Percentiles rank a stretch among this genome's conserved stretches.
Conservation (phyloP, 23 red algal genomes). For the Gracilaria gracilis region DNA sequence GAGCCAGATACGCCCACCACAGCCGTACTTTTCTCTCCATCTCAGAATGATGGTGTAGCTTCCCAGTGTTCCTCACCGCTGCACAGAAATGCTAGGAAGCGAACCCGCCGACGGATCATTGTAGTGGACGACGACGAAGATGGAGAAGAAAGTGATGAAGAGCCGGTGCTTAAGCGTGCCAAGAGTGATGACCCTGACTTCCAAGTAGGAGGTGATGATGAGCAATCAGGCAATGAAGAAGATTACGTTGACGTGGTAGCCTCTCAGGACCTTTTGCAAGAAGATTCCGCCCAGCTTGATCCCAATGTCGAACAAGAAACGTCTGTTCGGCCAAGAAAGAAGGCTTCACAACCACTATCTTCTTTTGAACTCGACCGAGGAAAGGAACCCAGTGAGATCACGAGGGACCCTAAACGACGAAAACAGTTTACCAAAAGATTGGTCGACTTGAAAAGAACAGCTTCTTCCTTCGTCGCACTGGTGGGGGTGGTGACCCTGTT, state of each 20-base stretch:
- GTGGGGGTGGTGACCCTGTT: slow-evolving; percentile 8
- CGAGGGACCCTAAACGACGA: slow-evolving; percentile 52
- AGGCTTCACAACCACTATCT: slow-evolving; percentile 3
- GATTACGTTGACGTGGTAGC: slow-evolving; percentile 7
- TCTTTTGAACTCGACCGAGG: not conserved
- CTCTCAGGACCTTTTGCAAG: slow-evolving; percentile 38
- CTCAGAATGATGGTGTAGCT: slow-evolving; percentile 8
- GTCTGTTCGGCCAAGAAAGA: not conserved
- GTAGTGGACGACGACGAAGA: slow-evolving; percentile 25
- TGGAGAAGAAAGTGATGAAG: slow-evolving; percentile 22
- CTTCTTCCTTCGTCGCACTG: slow-evolving; percentile 57
- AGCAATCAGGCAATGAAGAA: slow-evolving; percentile 29
- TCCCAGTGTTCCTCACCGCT: not conserved
- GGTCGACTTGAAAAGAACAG: slow-evolving; percentile 65
- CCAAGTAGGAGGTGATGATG: slow-evolving; percentile 9
- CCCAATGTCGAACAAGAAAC: not conserved
- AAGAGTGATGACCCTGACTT: slow-evolving; percentile 47
- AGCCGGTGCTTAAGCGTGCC: not conserved
- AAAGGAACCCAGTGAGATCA: not conserved
- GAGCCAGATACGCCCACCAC: slow-evolving; percentile 17
- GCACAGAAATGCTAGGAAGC: slow-evolving; percentile 13
- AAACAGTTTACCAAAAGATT: slow-evolving; percentile 63
- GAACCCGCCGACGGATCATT: not conserved
- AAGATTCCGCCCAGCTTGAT: not conserved
- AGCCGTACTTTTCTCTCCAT: slow-evolving; percentile 2